Percentiles rank a stretch among this genome's conserved stretches.
Evolutionary conservation across 2,329 filamentous ascomycete genomes (phyloP).

Genomic region (Dactylella cylindrospora): DNA sequence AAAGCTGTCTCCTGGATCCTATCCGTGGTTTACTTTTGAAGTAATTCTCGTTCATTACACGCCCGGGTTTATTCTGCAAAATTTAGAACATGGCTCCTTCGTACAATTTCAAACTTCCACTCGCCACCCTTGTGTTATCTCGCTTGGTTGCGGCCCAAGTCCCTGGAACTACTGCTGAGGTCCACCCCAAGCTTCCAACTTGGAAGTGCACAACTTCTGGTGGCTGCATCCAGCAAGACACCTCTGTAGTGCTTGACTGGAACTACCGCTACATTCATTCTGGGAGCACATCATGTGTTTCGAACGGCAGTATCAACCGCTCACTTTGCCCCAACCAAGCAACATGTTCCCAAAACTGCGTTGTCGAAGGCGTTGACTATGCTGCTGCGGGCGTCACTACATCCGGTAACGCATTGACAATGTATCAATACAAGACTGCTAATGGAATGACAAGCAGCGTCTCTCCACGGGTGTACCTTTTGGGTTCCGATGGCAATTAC

Average conservation of each 20-base stretch:
- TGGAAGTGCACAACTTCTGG: conserved; percentile 53
- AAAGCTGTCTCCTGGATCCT: no score
- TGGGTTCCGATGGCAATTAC: conserved; percentile 53
- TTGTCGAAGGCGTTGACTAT: conserved; percentile 32
- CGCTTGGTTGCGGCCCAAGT: conserved; percentile 17
- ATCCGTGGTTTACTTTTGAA: no score
- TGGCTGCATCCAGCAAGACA: conserved; percentile 52
- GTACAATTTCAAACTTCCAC: conserved; percentile 16
- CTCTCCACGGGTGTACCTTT: conserved; percentile 55
- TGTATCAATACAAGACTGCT: conserved; percentile 36
- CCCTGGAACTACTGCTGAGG: conserved; percentile 47
- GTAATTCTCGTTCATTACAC: no score
- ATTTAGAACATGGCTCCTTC: conserved; percentile 16
- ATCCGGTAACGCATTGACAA: conserved; percentile 44
- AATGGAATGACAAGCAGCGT: conserved; percentile 49
- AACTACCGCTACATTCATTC: conserved; percentile 51
- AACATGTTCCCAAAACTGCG: conserved; percentile 22
- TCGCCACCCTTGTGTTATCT: conserved; percentile 15
- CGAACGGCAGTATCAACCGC: conserved; percentile 1
- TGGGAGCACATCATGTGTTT: conserved; percentile 21
- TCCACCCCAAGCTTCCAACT: conserved; percentile 53
- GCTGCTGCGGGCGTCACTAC: conserved; percentile 40
- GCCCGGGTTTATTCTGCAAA: no score
- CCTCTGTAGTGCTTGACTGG: conserved; percentile 53
- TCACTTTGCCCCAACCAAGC: conserved; percentile 25